Conservation (phyloP, 192 early-diverging fungal species). For the Coemansia sp. region DNA sequence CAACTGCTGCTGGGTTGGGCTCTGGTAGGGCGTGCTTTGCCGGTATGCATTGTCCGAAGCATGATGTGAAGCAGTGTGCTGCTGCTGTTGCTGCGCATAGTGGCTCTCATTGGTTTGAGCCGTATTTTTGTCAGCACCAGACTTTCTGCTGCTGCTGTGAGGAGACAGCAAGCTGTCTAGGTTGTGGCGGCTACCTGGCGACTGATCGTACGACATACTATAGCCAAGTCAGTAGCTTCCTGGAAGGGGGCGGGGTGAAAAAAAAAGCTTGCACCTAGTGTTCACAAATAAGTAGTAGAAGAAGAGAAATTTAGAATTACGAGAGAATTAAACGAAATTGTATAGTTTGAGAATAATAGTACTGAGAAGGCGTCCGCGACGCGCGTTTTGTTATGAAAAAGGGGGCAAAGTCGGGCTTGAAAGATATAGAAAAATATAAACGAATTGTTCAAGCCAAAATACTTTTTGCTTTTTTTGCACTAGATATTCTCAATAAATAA, state of each 20-base stretch:
- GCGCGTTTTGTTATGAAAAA: background rate
- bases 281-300: background rate
- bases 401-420: background rate
- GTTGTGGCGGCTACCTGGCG: conserved; percentile 38
- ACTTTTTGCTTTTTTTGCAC: background rate
- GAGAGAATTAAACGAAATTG: background rate
- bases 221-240: conserved; percentile 10
- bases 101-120: conserved; percentile 21
- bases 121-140: conserved; percentile 15
- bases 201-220: conserved; percentile 48
- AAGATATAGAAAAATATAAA: conserved; percentile 8
- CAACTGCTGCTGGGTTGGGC: conserved; percentile 10
- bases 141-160: conserved; percentile 15
- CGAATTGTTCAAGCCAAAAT: background rate
- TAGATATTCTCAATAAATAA: background rate
- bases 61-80: conserved; percentile 15
- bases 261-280: background rate
- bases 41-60: conserved; percentile 24
- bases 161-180: conserved; percentile 46
- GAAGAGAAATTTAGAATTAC: conserved; percentile 5
- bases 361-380: background rate
- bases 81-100: conserved; percentile 7
- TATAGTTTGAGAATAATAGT: background rate
- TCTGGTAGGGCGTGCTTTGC: conserved; percentile 12
- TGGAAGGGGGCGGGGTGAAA: background rate